phyloP scores from a whole-genome alignment of 106 monocot species.

The Allium cepa region DNA sequence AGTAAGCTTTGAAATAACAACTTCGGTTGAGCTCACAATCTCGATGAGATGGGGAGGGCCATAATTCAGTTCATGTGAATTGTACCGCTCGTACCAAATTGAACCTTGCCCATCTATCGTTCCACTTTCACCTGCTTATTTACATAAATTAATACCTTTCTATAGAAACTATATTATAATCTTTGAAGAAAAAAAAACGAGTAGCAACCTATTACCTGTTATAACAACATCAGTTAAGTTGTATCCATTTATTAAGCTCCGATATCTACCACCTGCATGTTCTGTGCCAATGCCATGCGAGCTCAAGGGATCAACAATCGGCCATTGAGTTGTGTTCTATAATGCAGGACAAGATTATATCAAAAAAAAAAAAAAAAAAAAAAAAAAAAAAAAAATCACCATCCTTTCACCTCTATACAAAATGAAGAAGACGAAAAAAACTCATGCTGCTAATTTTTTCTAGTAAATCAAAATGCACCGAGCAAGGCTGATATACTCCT shows the following conservation, averaged over 20 bases:
- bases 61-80: constrained; percentile 26
- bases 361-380: too few species aligned
- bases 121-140: constrained; percentile 57
- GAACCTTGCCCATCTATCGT: constrained; percentile 53
- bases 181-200: neutral
- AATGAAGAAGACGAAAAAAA: too few species aligned
- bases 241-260: constrained; percentile 73
- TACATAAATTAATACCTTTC: neutral
- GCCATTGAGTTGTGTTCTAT: constrained; percentile 70
- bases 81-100: constrained; percentile 43
- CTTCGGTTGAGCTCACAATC: constrained; percentile 28
- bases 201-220: constrained; percentile 41
- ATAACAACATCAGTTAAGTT: constrained; percentile 78
- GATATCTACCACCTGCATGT: constrained; percentile 46
- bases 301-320: constrained; percentile 55
- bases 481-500: too few species aligned
- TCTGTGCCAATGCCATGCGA: constrained; percentile 77
- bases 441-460: too few species aligned
- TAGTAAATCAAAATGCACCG: too few species aligned
- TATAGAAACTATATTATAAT: neutral
- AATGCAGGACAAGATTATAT: constrained; percentile 1
- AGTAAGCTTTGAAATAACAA: constrained; percentile 54
- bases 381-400: too few species aligned
- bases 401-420: too few species aligned
- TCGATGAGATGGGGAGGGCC: constrained; percentile 47